These are phyloP conservation scores for Cercospora zeina DNA, from an alignment of 2,329 filamentous ascomycete genomes.

Conservation along the genomic window DNA sequence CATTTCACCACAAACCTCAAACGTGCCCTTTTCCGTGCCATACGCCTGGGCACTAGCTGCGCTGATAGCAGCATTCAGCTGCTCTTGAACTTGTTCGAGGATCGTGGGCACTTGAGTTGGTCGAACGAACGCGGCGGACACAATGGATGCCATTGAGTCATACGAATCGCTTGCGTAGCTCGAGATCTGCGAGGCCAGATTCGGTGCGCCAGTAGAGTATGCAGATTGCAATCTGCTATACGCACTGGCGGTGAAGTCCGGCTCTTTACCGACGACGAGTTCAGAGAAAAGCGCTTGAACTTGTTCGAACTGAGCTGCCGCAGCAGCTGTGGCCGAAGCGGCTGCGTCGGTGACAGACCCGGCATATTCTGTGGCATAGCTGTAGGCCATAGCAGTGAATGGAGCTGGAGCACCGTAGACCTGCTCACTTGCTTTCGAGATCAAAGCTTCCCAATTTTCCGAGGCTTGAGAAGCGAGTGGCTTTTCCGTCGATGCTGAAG, in stretches of 20 bases:
- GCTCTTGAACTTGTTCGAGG: conserved; percentile 57
- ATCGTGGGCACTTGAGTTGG: conserved; percentile 60
- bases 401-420: conserved; percentile 67
- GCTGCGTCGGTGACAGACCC: conserved; percentile 64
- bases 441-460: conserved; percentile 63
- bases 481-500: conserved; percentile 53
- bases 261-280: conserved; percentile 73
- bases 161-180: conserved; percentile 54
- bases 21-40: conserved; percentile 55
- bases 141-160: conserved; percentile 49
- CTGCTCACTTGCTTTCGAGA: conserved; percentile 66
- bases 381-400: conserved; percentile 49
- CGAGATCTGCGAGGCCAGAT: conserved; percentile 54
- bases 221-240: conserved; percentile 69
- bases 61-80: conserved; percentile 60
- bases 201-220: conserved; percentile 67
- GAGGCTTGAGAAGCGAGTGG: conserved; percentile 57
- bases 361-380: conserved; percentile 59
- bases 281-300: conserved; percentile 74
- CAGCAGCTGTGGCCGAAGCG: conserved; percentile 61
- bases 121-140: conserved; percentile 56
- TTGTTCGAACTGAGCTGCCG: conserved; percentile 65
- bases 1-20: conserved; percentile 43
- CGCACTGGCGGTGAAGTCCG: conserved; percentile 78
- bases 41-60: conserved; percentile 61